These are phyloP conservation scores for Colletotrichum theobromicola DNA, from an alignment of 2,329 filamentous ascomycete species.

Conservation along the genomic window DNA sequence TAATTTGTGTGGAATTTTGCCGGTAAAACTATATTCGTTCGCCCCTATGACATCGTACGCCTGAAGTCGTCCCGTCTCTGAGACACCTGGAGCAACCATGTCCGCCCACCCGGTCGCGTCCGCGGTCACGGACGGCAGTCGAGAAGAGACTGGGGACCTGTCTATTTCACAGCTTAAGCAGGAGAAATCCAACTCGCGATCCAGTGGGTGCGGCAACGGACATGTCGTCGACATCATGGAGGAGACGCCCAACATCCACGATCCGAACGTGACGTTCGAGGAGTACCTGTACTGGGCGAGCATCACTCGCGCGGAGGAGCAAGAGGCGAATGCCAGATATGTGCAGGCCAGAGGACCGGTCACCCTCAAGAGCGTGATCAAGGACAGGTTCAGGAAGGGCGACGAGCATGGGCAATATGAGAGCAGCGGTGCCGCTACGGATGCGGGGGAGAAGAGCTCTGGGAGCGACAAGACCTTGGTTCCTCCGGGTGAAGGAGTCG, in stretches of 20 bases:
- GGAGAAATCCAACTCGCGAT: neutral
- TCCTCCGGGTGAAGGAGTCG: neutral
- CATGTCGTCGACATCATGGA: neutral
- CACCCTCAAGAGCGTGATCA: constrained; percentile 18
- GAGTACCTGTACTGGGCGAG: constrained; percentile 31
- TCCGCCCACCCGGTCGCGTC: neutral
- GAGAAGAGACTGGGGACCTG: neutral
- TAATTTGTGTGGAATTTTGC: neutral
- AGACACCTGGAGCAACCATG: neutral
- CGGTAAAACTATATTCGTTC: neutral
- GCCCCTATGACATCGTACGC: neutral
- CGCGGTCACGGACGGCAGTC: neutral
- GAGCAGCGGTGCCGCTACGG: neutral
- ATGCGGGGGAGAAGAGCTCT: neutral
- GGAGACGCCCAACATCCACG: constrained; percentile 17
- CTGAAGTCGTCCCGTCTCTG: constrained; percentile 10
- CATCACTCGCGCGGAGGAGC: constrained; percentile 27
- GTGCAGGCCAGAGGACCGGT: constrained; percentile 11
- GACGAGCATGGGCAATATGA: constrained; percentile 13
- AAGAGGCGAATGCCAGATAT: constrained; percentile 13
- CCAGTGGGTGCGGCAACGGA: neutral
- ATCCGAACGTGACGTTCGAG: constrained; percentile 28
- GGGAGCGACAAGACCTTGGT: neutral
- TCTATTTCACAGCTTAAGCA: neutral
- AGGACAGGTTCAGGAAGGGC: constrained; percentile 21